These are phyloP conservation scores for Rhodotorula diobovata DNA, from an alignment of 768 basidiomycete species.

Conservation along the genomic window DNA sequence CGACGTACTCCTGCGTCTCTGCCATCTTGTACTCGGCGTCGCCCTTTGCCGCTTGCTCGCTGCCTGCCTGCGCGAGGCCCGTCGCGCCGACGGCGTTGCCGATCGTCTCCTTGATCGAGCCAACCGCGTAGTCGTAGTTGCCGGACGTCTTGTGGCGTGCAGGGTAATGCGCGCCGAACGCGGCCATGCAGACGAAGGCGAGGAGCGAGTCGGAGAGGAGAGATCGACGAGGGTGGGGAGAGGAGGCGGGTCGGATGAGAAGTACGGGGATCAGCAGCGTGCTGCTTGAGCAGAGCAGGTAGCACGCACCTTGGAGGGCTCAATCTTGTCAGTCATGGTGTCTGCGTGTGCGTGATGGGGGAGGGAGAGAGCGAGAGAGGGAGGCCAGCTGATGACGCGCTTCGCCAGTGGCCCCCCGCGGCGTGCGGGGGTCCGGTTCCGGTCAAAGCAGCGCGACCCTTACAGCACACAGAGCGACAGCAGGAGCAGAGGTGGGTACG, in stretches of 20 bases:
- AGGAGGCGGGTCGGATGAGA: not conserved
- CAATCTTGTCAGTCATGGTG: not conserved
- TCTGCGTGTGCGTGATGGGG: not conserved
- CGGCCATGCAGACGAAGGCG: not conserved
- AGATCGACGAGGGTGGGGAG: not conserved
- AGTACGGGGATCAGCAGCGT: not conserved
- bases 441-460: too few species aligned
- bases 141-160: conserved; percentile 11
- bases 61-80: conserved; percentile 19
- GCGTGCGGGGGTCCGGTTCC: too few species aligned
- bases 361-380: not conserved
- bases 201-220: too few species aligned
- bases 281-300: fast-evolving
- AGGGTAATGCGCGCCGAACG: too few species aligned
- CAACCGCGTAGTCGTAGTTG: conserved; percentile 29
- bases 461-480: too few species aligned
- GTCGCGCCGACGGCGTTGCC: conserved; percentile 27
- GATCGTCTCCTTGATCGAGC: conserved; percentile 15
- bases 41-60: conserved; percentile 20
- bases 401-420: too few species aligned
- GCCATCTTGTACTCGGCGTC: conserved; percentile 36
- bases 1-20: conserved; percentile 25
- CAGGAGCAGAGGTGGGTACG: too few species aligned
- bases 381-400: not conserved
- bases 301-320: conserved; percentile 3